Evolutionary conservation across 169 alveolate genomes (phyloP), one percentile per base, ranked within the genome.

Genomic region (Fabrea salina): DNA sequence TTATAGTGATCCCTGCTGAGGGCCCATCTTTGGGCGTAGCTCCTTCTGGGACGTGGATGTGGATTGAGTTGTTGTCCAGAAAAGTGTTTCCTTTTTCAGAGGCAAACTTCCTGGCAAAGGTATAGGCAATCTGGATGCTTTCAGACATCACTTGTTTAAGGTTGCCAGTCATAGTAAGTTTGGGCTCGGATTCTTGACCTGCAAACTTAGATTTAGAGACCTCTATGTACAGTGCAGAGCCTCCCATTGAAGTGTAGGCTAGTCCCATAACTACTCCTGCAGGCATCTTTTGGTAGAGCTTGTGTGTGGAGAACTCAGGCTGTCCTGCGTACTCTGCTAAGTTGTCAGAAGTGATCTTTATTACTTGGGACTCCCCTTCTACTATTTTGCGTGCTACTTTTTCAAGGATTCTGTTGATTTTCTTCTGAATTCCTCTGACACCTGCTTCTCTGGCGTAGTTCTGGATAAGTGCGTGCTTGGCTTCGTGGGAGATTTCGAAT

Each of bases 21-120:
- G 99, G 98, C 8, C 99, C 99, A 89, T 97, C 99, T 90, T 96
- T 96, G 27, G 98, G 98, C 22, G 96, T 89, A 22, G 98, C 98
- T 19, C 99, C 98, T 80, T 96, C 99, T 19, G 99, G 99, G 54
- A 96, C 95, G 72, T 96, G 98, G 35, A 97, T 80, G 82, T 96
- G 98, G 47, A 96, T 80, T 54, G 87, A 83, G 30, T 92, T 89
- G 68, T 90, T 88, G 11, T 89, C 96, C 41, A 96, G 82, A 88
- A 85, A 96, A 41, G 79, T 70, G 67, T 85, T 92, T 22, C 71
- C 32, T 13, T 92, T 94, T 33, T 84, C 82, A 76, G 82, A 77
- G 43, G 74, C 57, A 54, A 96, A 91, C 22, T 84, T 90, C 66
- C 87, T 92, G 22, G 97, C 88, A 66, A 87, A 95, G 7, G 98